Evolutionary conservation across 2,329 filamentous ascomycete species (phyloP).

Genomic region (Emergomyces orientalis): DNA sequence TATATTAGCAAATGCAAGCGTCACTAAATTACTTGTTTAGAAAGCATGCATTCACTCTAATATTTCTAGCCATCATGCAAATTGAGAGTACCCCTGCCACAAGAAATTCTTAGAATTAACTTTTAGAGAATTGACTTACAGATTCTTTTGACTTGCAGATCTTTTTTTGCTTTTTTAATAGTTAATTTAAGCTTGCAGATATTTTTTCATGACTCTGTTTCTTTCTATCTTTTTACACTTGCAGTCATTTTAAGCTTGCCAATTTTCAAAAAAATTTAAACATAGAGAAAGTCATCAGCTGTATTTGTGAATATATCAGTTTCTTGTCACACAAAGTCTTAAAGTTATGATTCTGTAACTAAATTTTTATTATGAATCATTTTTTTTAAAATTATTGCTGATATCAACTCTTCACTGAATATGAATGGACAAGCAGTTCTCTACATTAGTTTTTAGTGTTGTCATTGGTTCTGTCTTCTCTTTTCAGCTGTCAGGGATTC

Average conservation of each 20-base stretch:
- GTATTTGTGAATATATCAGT: background rate
- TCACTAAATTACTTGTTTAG: background rate
- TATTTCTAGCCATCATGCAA: background rate
- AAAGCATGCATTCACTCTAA: background rate
- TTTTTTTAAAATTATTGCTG: background rate
- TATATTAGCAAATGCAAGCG: too few species aligned
- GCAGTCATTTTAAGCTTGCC: background rate
- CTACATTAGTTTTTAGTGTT: background rate
- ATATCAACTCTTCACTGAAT: background rate
- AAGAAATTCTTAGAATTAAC: background rate
- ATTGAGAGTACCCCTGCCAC: background rate
- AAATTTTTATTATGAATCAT: background rate
- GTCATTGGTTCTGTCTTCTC: background rate
- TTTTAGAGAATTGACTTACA: background rate
- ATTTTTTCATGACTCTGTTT: background rate
- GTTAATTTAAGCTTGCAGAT: constrained; percentile 2
- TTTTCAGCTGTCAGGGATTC: background rate
- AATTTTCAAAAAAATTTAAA: background rate
- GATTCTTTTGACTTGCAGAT: background rate
- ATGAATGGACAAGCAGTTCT: background rate
- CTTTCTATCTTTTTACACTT: background rate
- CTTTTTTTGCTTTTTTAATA: background rate
- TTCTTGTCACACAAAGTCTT: background rate
- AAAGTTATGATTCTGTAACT: background rate
- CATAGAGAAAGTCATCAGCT: background rate